phyloP scores from a whole-genome alignment of 2,329 filamentous ascomycete genomes.

The Tolypocladium cylindrosporum region DNA sequence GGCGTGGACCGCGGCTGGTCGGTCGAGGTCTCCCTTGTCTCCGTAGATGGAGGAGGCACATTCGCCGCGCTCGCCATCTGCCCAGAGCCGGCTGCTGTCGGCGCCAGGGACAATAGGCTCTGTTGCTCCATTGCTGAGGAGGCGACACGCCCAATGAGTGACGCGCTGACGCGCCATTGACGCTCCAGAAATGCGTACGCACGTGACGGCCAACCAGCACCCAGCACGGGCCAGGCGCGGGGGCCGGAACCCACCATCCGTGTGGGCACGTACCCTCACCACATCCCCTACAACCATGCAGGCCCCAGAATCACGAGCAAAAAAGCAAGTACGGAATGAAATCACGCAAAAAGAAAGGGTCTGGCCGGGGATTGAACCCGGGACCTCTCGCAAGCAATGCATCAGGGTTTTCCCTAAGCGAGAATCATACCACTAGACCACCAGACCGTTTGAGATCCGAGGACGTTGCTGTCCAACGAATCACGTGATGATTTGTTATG shows the following conservation, averaged over 20 bases:
- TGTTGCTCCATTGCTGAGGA: not conserved
- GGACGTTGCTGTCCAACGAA: not conserved
- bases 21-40: not conserved
- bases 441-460: constrained; percentile 23
- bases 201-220: not conserved
- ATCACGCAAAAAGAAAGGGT: constrained; percentile 21
- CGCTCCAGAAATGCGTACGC: not conserved
- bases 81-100: not conserved
- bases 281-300: not conserved
- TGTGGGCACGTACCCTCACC: not conserved
- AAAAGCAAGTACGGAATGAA: not conserved
- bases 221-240: not conserved
- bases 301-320: not conserved
- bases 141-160: not conserved
- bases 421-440: constrained; percentile 64
- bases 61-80: not conserved
- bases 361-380: constrained; percentile 37
- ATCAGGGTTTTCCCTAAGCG: constrained; percentile 48
- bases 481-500: not conserved
- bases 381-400: constrained; percentile 32
- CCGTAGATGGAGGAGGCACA: not conserved
- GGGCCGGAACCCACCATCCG: no score
- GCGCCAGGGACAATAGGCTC: not conserved
- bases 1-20: not conserved
- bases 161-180: not conserved